Conservation (phyloP, 2,329 filamentous ascomycete genomes). For the Xylariaceae sp. region DNA sequence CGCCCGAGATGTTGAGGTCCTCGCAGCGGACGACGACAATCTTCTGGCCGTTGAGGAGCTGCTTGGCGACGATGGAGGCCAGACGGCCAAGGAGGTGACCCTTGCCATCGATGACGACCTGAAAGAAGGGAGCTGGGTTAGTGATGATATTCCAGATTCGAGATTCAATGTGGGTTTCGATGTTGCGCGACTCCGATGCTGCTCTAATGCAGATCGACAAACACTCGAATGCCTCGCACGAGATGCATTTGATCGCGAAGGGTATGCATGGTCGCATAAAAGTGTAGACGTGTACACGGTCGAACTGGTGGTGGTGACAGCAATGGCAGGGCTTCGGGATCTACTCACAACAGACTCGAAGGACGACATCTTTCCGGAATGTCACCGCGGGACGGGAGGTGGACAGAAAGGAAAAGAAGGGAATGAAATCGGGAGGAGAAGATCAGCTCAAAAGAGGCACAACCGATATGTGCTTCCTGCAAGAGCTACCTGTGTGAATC, state of each 20-base stretch:
- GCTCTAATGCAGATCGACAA: too few species aligned
- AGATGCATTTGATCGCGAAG: too few species aligned
- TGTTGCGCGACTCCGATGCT: too few species aligned
- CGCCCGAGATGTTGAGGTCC: constrained; percentile 99
- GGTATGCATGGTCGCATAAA: too few species aligned
- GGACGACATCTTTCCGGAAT: constrained; percentile 59
- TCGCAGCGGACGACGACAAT: constrained; percentile 98
- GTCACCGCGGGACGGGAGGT: constrained; percentile 30
- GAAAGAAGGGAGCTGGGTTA: constrained; percentile 32
- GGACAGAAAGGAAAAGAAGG: constrained; percentile 27
- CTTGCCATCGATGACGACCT: constrained; percentile 99
- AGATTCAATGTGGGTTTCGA: not conserved
- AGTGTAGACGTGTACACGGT: too few species aligned
- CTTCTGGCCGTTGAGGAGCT: constrained; percentile 98
- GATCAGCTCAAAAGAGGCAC: constrained; percentile 29
- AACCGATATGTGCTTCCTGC: constrained; percentile 25
- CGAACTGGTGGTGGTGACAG: not conserved
- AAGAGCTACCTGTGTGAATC: constrained; percentile 26
- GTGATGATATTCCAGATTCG: constrained; percentile 22
- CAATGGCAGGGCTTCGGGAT: not conserved
- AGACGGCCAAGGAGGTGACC: constrained; percentile 99
- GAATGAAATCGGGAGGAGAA: constrained; percentile 17
- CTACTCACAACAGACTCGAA: constrained; percentile 70
- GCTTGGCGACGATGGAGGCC: constrained; percentile 97
- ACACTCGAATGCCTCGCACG: too few species aligned